Evolutionary conservation across 306 rosid species (phyloP).

Genomic region (Cicer judaicum): DNA sequence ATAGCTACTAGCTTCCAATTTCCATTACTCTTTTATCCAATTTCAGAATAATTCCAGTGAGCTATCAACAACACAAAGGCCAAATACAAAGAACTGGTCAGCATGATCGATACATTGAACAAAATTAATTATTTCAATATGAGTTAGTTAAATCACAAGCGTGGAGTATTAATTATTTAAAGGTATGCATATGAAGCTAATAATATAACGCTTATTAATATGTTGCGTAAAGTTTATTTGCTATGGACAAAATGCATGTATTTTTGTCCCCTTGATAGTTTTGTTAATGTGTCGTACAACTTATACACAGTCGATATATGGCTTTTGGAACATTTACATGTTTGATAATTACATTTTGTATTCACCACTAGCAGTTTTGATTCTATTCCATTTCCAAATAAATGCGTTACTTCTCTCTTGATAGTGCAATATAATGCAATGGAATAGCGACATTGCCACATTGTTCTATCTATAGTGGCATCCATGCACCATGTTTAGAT

Average conservation of each 20-base stretch:
- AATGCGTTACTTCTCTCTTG: background rate
- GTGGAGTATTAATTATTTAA: background rate
- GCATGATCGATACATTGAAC: background rate
- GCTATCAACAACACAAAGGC: background rate
- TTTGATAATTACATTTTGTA: too few species aligned
- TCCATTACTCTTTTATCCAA: background rate
- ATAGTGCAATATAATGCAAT: constrained; percentile 1
- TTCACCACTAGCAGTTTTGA: background rate
- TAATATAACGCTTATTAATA: background rate
- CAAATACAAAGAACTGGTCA: background rate
- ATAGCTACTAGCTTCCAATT: constrained; percentile 1
- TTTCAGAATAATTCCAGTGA: constrained; percentile 2
- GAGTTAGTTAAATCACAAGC: constrained; percentile 1
- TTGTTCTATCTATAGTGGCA: too few species aligned
- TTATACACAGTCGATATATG: background rate
- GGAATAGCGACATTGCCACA: too few species aligned
- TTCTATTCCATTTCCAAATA: background rate
- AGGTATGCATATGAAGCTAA: background rate
- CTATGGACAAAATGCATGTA: constrained; percentile 10
- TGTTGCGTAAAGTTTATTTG: background rate
- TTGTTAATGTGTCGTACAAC: background rate
- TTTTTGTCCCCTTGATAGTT: constrained; percentile 1
- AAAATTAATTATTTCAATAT: background rate
- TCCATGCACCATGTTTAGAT: too few species aligned
- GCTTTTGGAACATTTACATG: too few species aligned